These are phyloP conservation scores for Guyanaporus albipodus DNA, from an alignment of 768 basidiomycete species.

Conservation along the genomic window DNA sequence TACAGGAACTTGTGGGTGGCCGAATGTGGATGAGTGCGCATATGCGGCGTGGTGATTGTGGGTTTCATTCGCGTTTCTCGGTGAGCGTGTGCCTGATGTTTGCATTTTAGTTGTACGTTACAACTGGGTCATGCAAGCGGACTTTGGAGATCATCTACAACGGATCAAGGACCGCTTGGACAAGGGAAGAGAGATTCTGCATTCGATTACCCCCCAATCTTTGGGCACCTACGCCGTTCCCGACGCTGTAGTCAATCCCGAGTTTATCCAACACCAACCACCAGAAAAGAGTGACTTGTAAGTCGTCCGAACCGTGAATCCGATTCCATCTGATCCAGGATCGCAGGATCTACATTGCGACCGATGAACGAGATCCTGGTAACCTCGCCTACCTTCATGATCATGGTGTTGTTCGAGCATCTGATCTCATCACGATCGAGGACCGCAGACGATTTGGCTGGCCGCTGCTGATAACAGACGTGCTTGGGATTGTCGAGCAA, in stretches of 20 bases:
- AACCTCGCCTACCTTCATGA: constrained; percentile 33
- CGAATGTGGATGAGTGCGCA: constrained; percentile 41
- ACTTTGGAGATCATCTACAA: constrained; percentile 34
- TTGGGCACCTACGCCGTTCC: constrained; percentile 23
- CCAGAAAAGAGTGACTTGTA: constrained; percentile 23
- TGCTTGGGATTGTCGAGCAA: constrained; percentile 43
- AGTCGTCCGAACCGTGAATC: not conserved
- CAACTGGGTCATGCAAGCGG: constrained; percentile 35
- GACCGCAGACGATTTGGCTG: constrained; percentile 42
- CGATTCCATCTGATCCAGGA: constrained; percentile 3
- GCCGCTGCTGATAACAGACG: constrained; percentile 41
- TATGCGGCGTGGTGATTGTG: constrained; percentile 44
- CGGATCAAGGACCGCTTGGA: constrained; percentile 30
- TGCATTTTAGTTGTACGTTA: constrained; percentile 26
- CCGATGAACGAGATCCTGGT: constrained; percentile 40
- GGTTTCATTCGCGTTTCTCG: constrained; percentile 6
- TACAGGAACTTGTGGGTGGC: constrained; percentile 28
- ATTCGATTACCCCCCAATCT: constrained; percentile 14
- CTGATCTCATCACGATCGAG: constrained; percentile 40
- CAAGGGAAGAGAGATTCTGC: constrained; percentile 18
- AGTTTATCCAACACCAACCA: constrained; percentile 12
- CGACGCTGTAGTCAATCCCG: constrained; percentile 14
- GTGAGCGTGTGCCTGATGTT: not conserved
- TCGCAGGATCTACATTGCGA: constrained; percentile 34
- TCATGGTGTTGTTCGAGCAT: constrained; percentile 36